These are phyloP conservation scores for Chaetoscypha palmicola DNA, from an alignment of 2,329 filamentous ascomycete genomes.

Conservation along the genomic window DNA sequence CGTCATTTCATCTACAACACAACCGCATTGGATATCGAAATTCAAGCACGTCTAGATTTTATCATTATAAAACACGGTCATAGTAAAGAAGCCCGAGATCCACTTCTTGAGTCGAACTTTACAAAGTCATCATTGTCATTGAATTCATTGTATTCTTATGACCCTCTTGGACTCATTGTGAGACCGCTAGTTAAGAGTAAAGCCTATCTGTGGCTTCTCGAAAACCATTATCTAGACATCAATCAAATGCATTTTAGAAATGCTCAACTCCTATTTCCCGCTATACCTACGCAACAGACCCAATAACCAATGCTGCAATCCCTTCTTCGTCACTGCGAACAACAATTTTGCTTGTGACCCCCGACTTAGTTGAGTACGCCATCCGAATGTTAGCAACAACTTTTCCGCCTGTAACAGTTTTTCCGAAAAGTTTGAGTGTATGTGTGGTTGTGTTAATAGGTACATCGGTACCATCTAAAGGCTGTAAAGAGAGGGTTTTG, in stretches of 20 bases:
- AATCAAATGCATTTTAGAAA: slow-evolving; percentile 22
- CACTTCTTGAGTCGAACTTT: too few species aligned
- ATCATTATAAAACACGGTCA: too few species aligned
- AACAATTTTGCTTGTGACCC: slow-evolving; percentile 92
- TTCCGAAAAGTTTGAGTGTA: slow-evolving; percentile 91
- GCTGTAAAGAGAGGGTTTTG: slow-evolving; percentile 81
- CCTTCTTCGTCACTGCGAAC: slow-evolving; percentile 90
- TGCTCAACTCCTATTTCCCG: slow-evolving; percentile 24
- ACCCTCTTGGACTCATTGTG: slow-evolving; percentile 9
- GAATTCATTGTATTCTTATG: slow-evolving; percentile 9
- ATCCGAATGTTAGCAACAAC: slow-evolving; percentile 85
- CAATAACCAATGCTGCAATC: slow-evolving; percentile 76
- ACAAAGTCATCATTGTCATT: not conserved
- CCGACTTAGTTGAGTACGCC: slow-evolving; percentile 87
- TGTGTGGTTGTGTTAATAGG: slow-evolving; percentile 84
- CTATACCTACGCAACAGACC: slow-evolving; percentile 56
- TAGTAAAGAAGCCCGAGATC: too few species aligned
- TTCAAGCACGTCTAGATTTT: too few species aligned
- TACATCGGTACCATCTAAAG: slow-evolving; percentile 89
- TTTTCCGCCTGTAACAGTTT: slow-evolving; percentile 83
- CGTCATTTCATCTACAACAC: too few species aligned
- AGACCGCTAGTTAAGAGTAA: slow-evolving; percentile 6
- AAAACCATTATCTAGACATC: slow-evolving; percentile 27
- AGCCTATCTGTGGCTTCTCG: slow-evolving; percentile 11
- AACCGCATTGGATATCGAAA: too few species aligned